These are phyloP conservation scores for Claviceps spartinae DNA, from an alignment of 2,329 filamentous ascomycete genomes.

Conservation along the genomic window DNA sequence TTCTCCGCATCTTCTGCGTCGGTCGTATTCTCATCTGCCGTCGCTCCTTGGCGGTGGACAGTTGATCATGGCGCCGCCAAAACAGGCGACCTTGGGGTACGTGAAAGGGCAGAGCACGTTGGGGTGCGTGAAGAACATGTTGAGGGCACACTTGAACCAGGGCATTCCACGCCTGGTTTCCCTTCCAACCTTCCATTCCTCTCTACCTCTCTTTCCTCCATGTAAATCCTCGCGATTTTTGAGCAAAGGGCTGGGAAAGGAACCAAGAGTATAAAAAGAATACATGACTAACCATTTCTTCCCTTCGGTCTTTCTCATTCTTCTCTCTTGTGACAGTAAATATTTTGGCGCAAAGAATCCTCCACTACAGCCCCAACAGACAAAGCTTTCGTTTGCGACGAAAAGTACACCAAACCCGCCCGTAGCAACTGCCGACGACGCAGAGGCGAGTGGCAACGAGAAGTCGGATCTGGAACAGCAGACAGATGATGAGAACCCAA, in stretches of 20 bases:
- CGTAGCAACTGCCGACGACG: slow-evolving; percentile 15
- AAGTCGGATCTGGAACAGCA: slow-evolving; percentile 23
- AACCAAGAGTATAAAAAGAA: background rate
- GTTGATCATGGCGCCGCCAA: slow-evolving; percentile 36
- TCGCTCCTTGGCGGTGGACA: slow-evolving; percentile 1
- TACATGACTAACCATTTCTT: background rate
- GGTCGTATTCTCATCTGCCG: slow-evolving; percentile 1
- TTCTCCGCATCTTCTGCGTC: slow-evolving; percentile 1
- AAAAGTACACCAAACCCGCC: slow-evolving; percentile 25
- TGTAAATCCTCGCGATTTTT: too few relatives aligned
- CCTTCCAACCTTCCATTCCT: too few relatives aligned
- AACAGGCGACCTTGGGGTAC: slow-evolving; percentile 82
- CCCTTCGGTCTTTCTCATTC: background rate
- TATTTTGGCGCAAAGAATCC: slow-evolving; percentile 58
- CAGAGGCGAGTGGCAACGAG: slow-evolving; percentile 21
- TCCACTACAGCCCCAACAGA: slow-evolving; percentile 51
- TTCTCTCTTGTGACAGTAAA: slow-evolving; percentile 43
- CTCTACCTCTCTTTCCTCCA: too few relatives aligned
- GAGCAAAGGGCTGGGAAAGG: background rate
- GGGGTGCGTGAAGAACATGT: slow-evolving; percentile 37
- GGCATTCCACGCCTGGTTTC: too few relatives aligned
- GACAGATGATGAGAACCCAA: slow-evolving; percentile 22
- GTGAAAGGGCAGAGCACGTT: slow-evolving; percentile 65
- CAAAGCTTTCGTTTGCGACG: slow-evolving; percentile 63
- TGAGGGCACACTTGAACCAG: too few relatives aligned